These are phyloP conservation scores for Pouteria glomerata DNA, from an alignment of 148 eudicot species.

Conservation along the genomic window DNA sequence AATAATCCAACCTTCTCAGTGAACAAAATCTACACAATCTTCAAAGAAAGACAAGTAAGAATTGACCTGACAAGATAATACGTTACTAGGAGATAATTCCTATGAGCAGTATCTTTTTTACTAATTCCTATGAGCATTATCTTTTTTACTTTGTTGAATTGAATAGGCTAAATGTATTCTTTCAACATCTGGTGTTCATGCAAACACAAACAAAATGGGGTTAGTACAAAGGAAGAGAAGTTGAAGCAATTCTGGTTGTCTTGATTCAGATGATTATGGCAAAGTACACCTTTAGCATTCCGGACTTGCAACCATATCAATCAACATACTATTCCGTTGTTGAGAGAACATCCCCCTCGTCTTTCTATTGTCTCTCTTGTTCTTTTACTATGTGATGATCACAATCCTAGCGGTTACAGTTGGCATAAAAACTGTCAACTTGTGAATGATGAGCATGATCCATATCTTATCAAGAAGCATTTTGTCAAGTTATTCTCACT, in stretches of 20 bases:
- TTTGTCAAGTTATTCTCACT: neutral
- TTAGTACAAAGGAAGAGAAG: neutral
- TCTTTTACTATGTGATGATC: neutral
- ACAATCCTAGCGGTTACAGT: neutral
- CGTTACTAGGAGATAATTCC: too few species aligned
- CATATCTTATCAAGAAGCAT: neutral
- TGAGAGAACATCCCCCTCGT: neutral
- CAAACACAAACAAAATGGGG: conserved; percentile 1
- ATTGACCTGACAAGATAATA: neutral
- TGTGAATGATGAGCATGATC: neutral
- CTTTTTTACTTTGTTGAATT: neutral
- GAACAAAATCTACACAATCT: too few species aligned
- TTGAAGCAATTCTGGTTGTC: neutral
- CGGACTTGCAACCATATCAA: neutral
- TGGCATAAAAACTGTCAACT: neutral
- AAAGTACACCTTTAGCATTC: neutral
- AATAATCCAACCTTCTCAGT: too few species aligned
- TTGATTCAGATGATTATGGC: neutral
- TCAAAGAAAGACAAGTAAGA: neutral
- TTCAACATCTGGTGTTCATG: neutral
- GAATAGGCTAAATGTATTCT: neutral
- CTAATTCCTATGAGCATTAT: too few species aligned
- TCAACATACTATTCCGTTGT: neutral
- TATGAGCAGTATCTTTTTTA: too few species aligned
- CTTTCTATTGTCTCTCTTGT: neutral